Evolutionary conservation across 352 stramenopile species (phyloP).

Genomic region (Globisporangium middletonii): DNA sequence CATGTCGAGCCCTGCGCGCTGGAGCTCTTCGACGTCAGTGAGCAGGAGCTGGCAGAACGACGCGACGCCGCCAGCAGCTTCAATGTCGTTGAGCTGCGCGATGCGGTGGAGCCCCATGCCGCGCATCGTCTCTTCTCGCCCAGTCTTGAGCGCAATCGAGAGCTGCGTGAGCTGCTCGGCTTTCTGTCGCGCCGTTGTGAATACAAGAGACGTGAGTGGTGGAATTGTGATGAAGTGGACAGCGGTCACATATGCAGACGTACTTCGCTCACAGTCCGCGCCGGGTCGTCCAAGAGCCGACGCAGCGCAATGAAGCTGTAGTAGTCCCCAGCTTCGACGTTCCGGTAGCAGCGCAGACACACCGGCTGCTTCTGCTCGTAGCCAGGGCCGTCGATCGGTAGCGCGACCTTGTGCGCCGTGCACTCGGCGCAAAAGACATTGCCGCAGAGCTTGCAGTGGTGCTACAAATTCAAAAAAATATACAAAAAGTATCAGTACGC

Average conservation of each 20-base stretch:
- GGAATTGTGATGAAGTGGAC: no score
- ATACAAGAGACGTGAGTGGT: no score
- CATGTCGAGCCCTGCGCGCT: conserved; percentile 63
- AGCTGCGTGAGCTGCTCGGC: conserved; percentile 66
- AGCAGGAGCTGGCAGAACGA: conserved; percentile 68
- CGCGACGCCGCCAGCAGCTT: conserved; percentile 63
- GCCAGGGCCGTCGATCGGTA: conserved; percentile 44
- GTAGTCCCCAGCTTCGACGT: conserved; percentile 59
- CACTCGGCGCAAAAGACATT: conserved; percentile 73
- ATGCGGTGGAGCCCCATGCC: conserved; percentile 73
- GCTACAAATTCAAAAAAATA: conserved; percentile 16
- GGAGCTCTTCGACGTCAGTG: conserved; percentile 43
- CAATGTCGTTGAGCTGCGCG: conserved; percentile 80
- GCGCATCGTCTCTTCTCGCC: conserved; percentile 48
- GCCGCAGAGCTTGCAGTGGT: conserved; percentile 76
- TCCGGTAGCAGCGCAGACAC: conserved; percentile 71
- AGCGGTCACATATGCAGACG: background rate
- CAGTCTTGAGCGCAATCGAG: conserved; percentile 41
- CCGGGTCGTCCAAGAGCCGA: conserved; percentile 40
- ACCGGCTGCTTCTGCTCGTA: conserved; percentile 74
- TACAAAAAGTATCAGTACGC: background rate
- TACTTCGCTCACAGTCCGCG: conserved; percentile 32
- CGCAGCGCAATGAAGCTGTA: conserved; percentile 70
- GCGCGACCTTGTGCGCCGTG: conserved; percentile 56
- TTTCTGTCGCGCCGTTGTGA: conserved; percentile 26